These are phyloP conservation scores for Raphanus hybrid DNA, from an alignment of 441 rosid genomes.

Conservation along the genomic window DNA sequence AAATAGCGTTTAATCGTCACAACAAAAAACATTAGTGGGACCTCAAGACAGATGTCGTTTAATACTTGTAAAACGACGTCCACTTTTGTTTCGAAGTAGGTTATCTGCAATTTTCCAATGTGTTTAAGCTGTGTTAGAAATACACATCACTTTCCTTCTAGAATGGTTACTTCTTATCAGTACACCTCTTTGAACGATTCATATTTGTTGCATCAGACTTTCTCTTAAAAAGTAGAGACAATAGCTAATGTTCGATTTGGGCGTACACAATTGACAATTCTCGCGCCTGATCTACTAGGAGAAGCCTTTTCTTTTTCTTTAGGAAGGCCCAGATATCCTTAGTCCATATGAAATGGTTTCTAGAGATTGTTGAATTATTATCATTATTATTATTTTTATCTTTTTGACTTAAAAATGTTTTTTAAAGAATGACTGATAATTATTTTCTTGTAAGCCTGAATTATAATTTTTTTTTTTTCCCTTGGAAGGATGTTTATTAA, in stretches of 20 bases:
- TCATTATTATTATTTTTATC: too few species aligned
- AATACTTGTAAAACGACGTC: conserved; percentile 32
- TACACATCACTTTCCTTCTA: neutral
- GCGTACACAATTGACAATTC: neutral
- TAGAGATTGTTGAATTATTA: too few species aligned
- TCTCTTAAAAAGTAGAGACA: neutral
- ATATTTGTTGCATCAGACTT: neutral
- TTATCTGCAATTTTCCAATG: conserved; percentile 24
- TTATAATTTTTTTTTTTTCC: too few species aligned
- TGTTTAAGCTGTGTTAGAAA: neutral
- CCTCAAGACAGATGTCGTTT: conserved; percentile 44
- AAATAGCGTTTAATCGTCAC: conserved; percentile 29
- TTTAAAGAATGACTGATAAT: too few species aligned
- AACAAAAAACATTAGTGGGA: conserved; percentile 25
- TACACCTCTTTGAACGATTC: neutral
- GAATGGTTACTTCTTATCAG: neutral
- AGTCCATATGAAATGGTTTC: too few species aligned
- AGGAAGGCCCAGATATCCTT: neutral
- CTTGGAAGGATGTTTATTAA: neutral
- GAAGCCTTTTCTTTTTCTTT: neutral
- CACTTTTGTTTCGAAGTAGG: conserved; percentile 31
- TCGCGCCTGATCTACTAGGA: neutral
- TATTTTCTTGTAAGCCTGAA: too few species aligned
- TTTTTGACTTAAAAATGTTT: too few species aligned
- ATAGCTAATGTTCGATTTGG: neutral